Evolutionary conservation across 108 stramenopile genomes (phyloP).

Genomic region (Tribonema minus): DNA sequence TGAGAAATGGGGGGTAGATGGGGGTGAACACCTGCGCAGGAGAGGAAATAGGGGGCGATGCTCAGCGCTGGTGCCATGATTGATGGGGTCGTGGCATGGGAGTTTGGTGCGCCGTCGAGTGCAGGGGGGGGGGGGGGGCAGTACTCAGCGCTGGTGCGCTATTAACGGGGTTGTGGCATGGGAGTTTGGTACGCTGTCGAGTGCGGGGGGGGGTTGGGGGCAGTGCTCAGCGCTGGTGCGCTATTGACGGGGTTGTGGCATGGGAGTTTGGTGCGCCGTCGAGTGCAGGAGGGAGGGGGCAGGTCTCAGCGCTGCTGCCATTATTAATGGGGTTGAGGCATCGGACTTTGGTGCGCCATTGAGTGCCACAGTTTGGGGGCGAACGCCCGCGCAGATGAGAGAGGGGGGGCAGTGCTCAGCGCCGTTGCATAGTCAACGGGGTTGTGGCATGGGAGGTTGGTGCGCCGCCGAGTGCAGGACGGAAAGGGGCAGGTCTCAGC

Average conservation of each 20-base stretch:
- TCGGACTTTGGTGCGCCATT: not conserved
- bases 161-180: not conserved
- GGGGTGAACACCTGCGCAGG: not conserved
- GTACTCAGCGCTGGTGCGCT: not conserved
- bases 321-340: not conserved
- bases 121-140: not conserved
- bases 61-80: not conserved
- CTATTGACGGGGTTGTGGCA: not conserved
- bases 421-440: no score
- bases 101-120: not conserved
- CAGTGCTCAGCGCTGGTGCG: not conserved
- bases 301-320: not conserved
- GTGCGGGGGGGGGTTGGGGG: not conserved
- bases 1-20: slow-evolving; percentile 38
- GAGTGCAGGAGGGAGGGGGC: not conserved
- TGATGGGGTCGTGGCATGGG: not conserved
- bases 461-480: not conserved
- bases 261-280: not conserved
- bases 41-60: not conserved
- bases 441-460: not conserved
- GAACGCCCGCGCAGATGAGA: no score
- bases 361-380: no score
- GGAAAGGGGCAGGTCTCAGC: not conserved
- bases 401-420: no score
- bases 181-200: not conserved